phyloP scores from a whole-genome alignment of 495 filamentous ascomycete genomes.

The Cercophora sp. region DNA sequence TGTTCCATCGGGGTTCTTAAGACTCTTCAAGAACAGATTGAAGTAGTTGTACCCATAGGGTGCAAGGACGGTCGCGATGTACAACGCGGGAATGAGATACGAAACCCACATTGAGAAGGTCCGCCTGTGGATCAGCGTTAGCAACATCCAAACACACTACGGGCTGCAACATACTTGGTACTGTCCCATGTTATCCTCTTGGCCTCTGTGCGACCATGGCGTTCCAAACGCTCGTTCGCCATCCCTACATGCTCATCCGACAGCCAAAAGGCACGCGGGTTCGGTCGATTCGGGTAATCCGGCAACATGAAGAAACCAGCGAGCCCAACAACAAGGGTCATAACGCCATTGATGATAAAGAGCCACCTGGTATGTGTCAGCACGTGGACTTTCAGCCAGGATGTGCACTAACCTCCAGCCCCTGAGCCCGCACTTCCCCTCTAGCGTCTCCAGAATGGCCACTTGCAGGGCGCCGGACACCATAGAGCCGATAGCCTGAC shows the following conservation, averaged over 20 bases:
- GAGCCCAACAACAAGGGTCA: conserved; percentile 44
- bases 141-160: not conserved
- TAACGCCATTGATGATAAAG: conserved; percentile 46
- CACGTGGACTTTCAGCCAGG: not conserved
- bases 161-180: conserved; percentile 20
- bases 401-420: conserved; percentile 44
- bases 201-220: conserved; percentile 32
- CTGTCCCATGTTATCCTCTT: conserved; percentile 36
- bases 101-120: conserved; percentile 33
- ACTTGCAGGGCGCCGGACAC: conserved; percentile 49
- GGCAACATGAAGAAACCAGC: conserved; percentile 49
- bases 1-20: conserved; percentile 31
- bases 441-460: conserved; percentile 46
- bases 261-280: conserved; percentile 38
- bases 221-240: conserved; percentile 28
- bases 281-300: conserved; percentile 41
- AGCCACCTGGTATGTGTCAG: conserved; percentile 39
- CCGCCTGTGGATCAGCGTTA: no score
- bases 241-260: conserved; percentile 23
- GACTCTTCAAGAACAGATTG: conserved; percentile 35
- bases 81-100: conserved; percentile 34
- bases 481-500: conserved; percentile 36
- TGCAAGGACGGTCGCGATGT: conserved; percentile 34
- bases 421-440: conserved; percentile 43
- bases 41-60: conserved; percentile 41